These are phyloP conservation scores for Lasiosphaeriaceae sp. DNA, from an alignment of 495 filamentous ascomycete genomes.

Conservation along the genomic window DNA sequence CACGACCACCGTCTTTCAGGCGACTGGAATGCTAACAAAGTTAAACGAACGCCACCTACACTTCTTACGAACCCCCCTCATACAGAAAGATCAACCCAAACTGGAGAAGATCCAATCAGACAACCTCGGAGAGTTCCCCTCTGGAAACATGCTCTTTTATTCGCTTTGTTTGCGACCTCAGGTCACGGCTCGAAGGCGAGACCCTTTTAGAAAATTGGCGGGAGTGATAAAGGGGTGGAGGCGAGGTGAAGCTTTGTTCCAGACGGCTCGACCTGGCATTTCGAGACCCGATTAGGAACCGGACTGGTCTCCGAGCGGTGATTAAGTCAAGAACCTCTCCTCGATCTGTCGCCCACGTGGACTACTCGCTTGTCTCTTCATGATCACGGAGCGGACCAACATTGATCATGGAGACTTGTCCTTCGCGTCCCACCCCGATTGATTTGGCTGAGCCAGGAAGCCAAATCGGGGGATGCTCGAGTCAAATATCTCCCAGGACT, in stretches of 20 bases:
- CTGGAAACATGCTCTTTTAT: too few relatives aligned
- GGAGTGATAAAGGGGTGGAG: background rate
- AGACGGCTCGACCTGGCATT: too few relatives aligned
- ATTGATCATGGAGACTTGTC: background rate
- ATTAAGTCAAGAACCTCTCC: too few relatives aligned
- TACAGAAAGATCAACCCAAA: too few relatives aligned
- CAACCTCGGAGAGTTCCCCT: too few relatives aligned
- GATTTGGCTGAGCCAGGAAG: background rate
- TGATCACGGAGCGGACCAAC: background rate
- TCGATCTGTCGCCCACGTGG: too few relatives aligned
- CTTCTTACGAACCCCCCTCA: too few relatives aligned
- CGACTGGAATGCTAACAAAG: background rate
- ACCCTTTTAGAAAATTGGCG: background rate
- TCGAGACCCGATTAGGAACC: too few relatives aligned
- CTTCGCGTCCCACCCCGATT: background rate
- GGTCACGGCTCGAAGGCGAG: background rate
- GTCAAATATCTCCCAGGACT: conserved; percentile 1
- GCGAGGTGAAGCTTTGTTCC: too few relatives aligned
- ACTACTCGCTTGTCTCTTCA: too few relatives aligned
- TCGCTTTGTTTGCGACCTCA: background rate
- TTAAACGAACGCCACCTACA: background rate
- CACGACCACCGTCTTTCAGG: background rate
- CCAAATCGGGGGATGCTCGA: background rate
- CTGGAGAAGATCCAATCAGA: too few relatives aligned
- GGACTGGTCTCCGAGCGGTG: too few relatives aligned